Percentiles rank a stretch among this genome's conserved stretches.
These are phyloP conservation scores for Phytophthora kernoviae DNA, from an alignment of 352 stramenopile species.

Conservation along the genomic window DNA sequence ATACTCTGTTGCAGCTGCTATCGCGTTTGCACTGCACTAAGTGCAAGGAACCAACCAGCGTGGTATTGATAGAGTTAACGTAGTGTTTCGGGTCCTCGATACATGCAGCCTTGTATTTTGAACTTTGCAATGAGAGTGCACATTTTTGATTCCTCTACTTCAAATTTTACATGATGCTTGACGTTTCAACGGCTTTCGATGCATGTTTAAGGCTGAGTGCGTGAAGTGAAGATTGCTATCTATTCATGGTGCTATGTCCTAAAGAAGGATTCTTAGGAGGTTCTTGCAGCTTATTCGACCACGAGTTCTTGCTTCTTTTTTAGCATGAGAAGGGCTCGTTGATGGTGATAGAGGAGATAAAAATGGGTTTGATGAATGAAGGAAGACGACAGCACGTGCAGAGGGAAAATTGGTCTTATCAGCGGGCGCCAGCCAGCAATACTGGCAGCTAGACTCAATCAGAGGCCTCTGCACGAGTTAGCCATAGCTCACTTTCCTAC, in stretches of 20 bases:
- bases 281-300: too few relatives aligned
- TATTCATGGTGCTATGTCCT: too few relatives aligned
- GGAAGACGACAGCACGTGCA: too few relatives aligned
- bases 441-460: neutral
- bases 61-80: conserved; percentile 25
- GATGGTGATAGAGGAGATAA: too few relatives aligned
- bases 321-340: too few relatives aligned
- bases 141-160: conserved; percentile 11
- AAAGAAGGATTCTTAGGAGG: too few relatives aligned
- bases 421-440: conserved; percentile 2
- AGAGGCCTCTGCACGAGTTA: neutral
- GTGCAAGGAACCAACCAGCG: too few relatives aligned
- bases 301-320: too few relatives aligned
- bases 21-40: conserved; percentile 34
- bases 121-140: conserved; percentile 16
- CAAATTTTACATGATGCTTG: conserved; percentile 13
- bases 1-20: conserved; percentile 13
- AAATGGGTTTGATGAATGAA: too few relatives aligned
- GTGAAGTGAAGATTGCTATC: neutral
- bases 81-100: conserved; percentile 9
- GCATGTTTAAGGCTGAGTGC: neutral
- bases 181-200: neutral
- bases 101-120: conserved; percentile 5
- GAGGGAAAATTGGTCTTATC: conserved; percentile 11
- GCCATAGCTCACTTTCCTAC: conserved; percentile 7